Percentiles rank a stretch among this genome's conserved stretches.
Conservation (phyloP, 2,329 filamentous ascomycete species). For the Alternaria viburni region DNA sequence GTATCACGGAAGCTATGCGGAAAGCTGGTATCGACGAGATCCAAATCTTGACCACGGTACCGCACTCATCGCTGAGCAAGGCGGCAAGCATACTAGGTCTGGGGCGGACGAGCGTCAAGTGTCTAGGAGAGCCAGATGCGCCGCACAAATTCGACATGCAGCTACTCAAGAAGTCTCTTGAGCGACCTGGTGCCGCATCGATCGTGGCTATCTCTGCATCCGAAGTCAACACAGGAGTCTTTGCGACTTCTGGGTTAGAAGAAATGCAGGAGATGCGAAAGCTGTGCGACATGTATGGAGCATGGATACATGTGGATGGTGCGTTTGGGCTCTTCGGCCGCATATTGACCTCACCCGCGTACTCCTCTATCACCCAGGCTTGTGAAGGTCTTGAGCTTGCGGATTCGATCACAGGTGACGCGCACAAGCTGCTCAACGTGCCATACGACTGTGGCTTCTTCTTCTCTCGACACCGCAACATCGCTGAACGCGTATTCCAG, state of each 20-base stretch:
- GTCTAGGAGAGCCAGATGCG: constrained; percentile 61
- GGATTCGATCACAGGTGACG: constrained; percentile 86
- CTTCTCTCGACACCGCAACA: constrained; percentile 64
- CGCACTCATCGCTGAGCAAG: constrained; percentile 84
- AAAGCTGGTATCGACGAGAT: constrained; percentile 69
- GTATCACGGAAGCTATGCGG: constrained; percentile 70
- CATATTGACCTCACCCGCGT: constrained; percentile 66
- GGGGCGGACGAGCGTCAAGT: constrained; percentile 71
- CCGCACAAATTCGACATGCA: constrained; percentile 75
- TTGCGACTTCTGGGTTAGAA: constrained; percentile 65
- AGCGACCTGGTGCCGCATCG: constrained; percentile 62
- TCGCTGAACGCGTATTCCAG: constrained; percentile 10
- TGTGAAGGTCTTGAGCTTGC: constrained; percentile 75
- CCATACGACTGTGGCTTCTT: constrained; percentile 95
- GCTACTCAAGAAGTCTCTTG: constrained; percentile 66
- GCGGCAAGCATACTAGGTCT: constrained; percentile 83
- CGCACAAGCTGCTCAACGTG: constrained; percentile 92
- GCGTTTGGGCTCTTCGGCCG: constrained; percentile 87
- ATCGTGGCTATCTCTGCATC: constrained; percentile 84
- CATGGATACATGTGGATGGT: constrained; percentile 91
- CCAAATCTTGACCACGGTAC: constrained; percentile 79
- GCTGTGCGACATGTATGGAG: constrained; percentile 73
- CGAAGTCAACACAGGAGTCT: constrained; percentile 89
- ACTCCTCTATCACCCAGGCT: constrained; percentile 59
- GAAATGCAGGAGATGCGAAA: constrained; percentile 69